Conservation (phyloP, 345 rosid genomes). For the Abelmoschus esculentus region DNA sequence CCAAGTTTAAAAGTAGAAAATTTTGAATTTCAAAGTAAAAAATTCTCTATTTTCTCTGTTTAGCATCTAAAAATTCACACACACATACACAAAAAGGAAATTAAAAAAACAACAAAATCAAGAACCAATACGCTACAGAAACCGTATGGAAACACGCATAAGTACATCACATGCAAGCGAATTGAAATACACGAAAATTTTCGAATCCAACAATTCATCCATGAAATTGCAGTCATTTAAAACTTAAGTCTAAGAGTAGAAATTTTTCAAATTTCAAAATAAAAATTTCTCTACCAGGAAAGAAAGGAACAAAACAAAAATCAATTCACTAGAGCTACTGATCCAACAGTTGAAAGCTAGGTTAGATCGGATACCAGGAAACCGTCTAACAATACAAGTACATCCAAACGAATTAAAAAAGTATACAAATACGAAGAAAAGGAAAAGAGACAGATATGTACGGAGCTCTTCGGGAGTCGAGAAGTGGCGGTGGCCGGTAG, state of each 20-base stretch:
- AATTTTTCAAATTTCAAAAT: background rate
- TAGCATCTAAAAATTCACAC: background rate
- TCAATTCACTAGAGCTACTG: background rate
- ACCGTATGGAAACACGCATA: background rate
- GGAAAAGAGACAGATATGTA: no score
- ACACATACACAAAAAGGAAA: no score
- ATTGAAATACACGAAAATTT: background rate
- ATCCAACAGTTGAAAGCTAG: background rate
- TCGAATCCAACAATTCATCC: background rate
- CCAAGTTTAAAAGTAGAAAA: no score
- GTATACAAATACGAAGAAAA: no score
- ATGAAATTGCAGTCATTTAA: no score
- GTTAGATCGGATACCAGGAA: background rate
- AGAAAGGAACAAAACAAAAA: background rate
- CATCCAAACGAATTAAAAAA: no score
- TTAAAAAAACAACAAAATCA: background rate
- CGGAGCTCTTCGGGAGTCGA: no score
- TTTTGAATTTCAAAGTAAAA: background rate
- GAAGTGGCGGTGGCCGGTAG: no score
- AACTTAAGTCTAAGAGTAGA: no score
- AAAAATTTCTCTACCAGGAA: no score
- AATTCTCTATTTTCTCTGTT: background rate
- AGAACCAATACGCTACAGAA: background rate
- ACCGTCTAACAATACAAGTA: no score
- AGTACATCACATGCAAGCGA: background rate